Base-by-base conservation (phyloP, 306 rosid species). In the Lathyrus sativus region DNA sequence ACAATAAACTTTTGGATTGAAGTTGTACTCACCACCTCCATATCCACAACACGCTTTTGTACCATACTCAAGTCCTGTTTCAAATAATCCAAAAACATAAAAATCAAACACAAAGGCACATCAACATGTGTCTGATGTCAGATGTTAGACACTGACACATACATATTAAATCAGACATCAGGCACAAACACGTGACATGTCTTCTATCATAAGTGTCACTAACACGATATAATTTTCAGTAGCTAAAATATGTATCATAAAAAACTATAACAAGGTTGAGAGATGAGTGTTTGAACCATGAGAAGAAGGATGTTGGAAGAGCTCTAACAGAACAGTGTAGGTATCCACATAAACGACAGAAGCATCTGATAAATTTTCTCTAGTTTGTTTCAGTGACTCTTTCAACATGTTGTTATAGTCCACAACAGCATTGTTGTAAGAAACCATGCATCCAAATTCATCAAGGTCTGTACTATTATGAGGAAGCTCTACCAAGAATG, bases 21-120 rank as follows among this genome's bases (percentile, higher is more conserved):
- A 93, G 64, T 93, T 93, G 70, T 93, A 79, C 39, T 79, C 78
- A 31, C 88, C 96, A 9, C 91, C 89, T 22, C 96, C 98, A 79
- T 90, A 63, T 4, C 98, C 96, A 76, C 98, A 90, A 28, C 97
- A 88, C 56, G 97, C 85, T 85, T 75, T 90, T 11, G 89, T 71
- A 4, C 98, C 91, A 82, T 90, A 87, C 35, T 81, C 53, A 2
- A 92, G 79, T 37, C 93, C 96, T 88, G 77, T 28, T 55, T 45
- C 84, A 67, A 13, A 6, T 4, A 51, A 9, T n/a, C 7, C 6
- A 33, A 31, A 51, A 49, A 49, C 0, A 0, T 9, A 17, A 7
- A 49, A 15, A 17, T 13, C 19, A 46, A 3, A 9, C 7, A 4
- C 35, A 4, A 31, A 4, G 6, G 5, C 35, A 31, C 35, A 31